A percentile compares a stretch with the other conserved stretches of the same genome.
phyloP scores from a whole-genome alignment of 306 rosid genomes.

The Hippophae gyantsensis region DNA sequence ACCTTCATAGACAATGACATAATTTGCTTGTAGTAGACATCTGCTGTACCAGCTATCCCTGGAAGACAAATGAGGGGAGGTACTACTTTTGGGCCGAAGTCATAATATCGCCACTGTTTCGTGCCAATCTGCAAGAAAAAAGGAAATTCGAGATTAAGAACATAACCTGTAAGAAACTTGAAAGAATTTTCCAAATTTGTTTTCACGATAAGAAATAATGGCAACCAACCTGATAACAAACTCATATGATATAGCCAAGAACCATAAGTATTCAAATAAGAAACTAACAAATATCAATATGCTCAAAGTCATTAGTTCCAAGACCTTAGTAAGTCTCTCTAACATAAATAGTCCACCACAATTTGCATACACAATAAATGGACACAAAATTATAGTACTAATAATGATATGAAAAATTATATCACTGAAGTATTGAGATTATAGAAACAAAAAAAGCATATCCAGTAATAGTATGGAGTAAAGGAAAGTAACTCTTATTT shows the following conservation, averaged over 20 bases:
- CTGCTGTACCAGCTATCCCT: slow-evolving; percentile 93
- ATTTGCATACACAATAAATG: not conserved
- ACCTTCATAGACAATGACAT: slow-evolving; percentile 93
- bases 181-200: too few relatives aligned
- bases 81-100: slow-evolving; percentile 89
- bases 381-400: not conserved
- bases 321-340: not conserved
- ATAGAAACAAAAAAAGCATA: not conserved
- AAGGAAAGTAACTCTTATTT: not conserved
- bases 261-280: not conserved
- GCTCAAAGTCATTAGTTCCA: not conserved
- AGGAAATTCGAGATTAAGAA: not conserved
- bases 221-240: not conserved
- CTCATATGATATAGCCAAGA: not conserved
- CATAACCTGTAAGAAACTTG: too few relatives aligned
- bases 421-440: not conserved
- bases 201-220: not conserved
- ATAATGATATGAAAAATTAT: not conserved
- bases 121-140: slow-evolving; percentile 66
- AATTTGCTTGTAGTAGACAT: slow-evolving; percentile 94
- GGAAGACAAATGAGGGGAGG: slow-evolving; percentile 98
- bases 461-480: not conserved
- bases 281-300: not conserved
- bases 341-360: not conserved
- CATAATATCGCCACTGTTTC: slow-evolving; percentile 94